These are phyloP conservation scores for Chrysochromulina parva DNA, from an alignment of 78 protist genomes.

Conservation along the genomic window DNA sequence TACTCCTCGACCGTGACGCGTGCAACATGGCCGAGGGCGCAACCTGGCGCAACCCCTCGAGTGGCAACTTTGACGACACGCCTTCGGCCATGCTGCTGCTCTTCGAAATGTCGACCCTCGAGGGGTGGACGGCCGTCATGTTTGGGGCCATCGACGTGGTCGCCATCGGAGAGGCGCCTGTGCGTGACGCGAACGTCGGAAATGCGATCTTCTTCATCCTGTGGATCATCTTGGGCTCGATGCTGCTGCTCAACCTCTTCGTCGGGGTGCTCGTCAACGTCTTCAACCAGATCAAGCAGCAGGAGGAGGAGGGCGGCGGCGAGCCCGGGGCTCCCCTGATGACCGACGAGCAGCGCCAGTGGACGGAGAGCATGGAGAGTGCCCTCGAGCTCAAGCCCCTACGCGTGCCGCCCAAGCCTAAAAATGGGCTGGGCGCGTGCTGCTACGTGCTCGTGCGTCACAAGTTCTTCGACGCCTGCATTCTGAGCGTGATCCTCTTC, in stretches of 20 bases:
- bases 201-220: neutral
- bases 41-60: neutral
- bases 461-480: neutral
- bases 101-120: neutral
- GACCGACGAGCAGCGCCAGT: slow-evolving; percentile 11
- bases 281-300: neutral
- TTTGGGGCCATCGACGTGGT: slow-evolving; percentile 19
- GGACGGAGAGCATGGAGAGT: neutral
- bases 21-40: too few species aligned
- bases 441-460: neutral
- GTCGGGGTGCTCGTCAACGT: slow-evolving; percentile 15
- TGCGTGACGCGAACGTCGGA: neutral
- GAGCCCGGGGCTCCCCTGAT: neutral
- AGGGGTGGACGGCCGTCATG: slow-evolving; percentile 31
- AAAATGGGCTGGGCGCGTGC: neutral
- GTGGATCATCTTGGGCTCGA: neutral
- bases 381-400: neutral
- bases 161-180: neutral
- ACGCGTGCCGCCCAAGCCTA: too few species aligned
- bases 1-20: too few species aligned
- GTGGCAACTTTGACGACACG: neutral
- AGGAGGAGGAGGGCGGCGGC: neutral
- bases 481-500: neutral
- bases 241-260: neutral
- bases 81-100: neutral